These are phyloP conservation scores for Penicillium odoratum DNA, from an alignment of 495 filamentous ascomycete species.

Conservation along the genomic window DNA sequence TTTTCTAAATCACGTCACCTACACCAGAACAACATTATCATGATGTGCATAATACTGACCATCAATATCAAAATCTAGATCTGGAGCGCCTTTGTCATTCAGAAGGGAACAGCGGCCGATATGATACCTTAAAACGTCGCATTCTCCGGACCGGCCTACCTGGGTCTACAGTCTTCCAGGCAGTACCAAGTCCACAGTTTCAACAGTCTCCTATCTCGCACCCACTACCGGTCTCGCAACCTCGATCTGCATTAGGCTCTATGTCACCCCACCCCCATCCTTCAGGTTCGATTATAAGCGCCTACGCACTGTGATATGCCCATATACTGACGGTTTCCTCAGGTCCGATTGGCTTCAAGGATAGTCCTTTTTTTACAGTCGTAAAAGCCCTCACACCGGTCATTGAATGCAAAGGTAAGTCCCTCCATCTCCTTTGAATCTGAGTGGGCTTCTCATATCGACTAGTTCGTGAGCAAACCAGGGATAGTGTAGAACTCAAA, in stretches of 20 bases:
- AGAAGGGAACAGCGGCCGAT: constrained; percentile 33
- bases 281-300: constrained; percentile 25
- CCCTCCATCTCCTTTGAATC: not conserved
- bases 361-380: constrained; percentile 75
- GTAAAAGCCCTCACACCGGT: constrained; percentile 59
- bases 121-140: constrained; percentile 32
- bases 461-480: constrained; percentile 51
- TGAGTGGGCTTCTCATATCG: constrained; percentile 27
- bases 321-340: not conserved
- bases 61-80: constrained; percentile 20
- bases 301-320: not conserved
- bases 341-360: constrained; percentile 60
- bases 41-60: not conserved
- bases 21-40: not conserved
- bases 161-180: constrained; percentile 22
- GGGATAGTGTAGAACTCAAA: constrained; percentile 51
- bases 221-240: constrained; percentile 25
- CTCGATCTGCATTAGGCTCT: constrained; percentile 28
- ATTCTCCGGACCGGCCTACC: constrained; percentile 37
- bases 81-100: constrained; percentile 37
- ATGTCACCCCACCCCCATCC: constrained; percentile 38
- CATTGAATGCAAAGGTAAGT: constrained; percentile 67
- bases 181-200: constrained; percentile 29
- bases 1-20: not conserved
- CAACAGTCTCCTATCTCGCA: constrained; percentile 25